A percentile compares a stretch with the other conserved stretches of the same genome.
Conservation (phyloP, 805 yeast species). For the Zygoascus tannicola region DNA sequence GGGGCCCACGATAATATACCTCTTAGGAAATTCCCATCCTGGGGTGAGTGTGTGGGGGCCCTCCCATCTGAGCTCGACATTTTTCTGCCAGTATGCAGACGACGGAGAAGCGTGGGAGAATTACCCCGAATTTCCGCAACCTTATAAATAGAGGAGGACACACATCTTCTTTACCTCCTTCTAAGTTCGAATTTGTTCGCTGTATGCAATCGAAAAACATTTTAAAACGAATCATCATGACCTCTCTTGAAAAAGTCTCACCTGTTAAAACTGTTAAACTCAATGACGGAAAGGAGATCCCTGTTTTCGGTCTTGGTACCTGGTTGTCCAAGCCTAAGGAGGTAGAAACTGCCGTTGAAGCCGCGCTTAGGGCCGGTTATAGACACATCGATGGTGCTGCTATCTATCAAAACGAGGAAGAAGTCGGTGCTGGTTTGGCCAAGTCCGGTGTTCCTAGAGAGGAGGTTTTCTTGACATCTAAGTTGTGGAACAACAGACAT, state of each 20-base stretch:
- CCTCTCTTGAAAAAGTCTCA: neutral
- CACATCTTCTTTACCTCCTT: too few species aligned
- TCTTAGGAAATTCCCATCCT: too few species aligned
- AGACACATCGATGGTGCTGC: conserved; percentile 59
- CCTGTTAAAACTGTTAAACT: conserved; percentile 13
- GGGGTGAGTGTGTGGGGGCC: too few species aligned
- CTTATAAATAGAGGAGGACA: too few species aligned
- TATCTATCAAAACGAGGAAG: conserved; percentile 45
- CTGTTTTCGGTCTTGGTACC: conserved; percentile 45
- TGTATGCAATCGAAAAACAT: too few species aligned
- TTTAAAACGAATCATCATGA: too few species aligned
- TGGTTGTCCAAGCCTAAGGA: conserved; percentile 33
- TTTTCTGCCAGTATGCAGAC: too few species aligned
- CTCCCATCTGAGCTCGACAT: too few species aligned
- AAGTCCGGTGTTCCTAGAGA: conserved; percentile 50
- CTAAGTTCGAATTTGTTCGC: too few species aligned
- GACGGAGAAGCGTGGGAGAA: too few species aligned
- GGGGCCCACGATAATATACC: too few species aligned
- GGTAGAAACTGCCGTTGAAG: conserved; percentile 30
- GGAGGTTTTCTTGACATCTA: conserved; percentile 37
- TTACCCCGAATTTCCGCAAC: too few species aligned
- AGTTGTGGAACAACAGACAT: conserved; percentile 27
- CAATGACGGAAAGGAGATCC: conserved; percentile 41
- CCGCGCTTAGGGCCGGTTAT: conserved; percentile 46
- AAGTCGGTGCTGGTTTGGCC: conserved; percentile 45